phyloP scores from a whole-genome alignment of 169 alveolate genomes.

The Plasmodium vinckei region DNA sequence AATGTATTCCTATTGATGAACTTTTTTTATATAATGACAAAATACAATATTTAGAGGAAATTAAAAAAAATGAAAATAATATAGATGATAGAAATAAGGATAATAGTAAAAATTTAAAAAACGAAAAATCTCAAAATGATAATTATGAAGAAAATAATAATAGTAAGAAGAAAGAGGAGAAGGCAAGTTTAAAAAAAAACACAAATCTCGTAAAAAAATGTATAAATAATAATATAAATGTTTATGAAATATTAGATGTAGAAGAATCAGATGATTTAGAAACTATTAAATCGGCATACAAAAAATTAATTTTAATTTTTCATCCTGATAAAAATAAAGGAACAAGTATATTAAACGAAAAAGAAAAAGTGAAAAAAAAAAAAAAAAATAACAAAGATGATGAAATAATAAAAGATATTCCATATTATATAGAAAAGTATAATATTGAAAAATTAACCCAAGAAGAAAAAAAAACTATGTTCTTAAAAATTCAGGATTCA shows the following conservation, averaged over 20 bases:
- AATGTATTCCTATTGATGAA: constrained; percentile 20
- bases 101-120: constrained; percentile 3
- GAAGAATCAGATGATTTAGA: constrained; percentile 81
- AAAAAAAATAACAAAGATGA: constrained; percentile 61
- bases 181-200: constrained; percentile 34
- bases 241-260: constrained; percentile 81
- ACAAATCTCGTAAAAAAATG: constrained; percentile 79
- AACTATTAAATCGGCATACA: constrained; percentile 80
- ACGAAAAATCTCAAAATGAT: constrained; percentile 8
- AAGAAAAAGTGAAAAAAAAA: constrained; percentile 74
- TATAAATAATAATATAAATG: constrained; percentile 79
- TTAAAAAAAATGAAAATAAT: constrained; percentile 6
- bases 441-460: constrained; percentile 73
- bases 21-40: constrained; percentile 68
- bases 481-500: constrained; percentile 93
- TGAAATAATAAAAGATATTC: constrained; percentile 23
- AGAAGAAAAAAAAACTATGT: constrained; percentile 82
- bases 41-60: constrained; percentile 38
- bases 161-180: constrained; percentile 37
- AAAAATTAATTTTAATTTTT: constrained; percentile 80
- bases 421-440: constrained; percentile 79
- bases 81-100: constrained; percentile 4
- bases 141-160: constrained; percentile 6
- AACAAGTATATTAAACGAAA: constrained; percentile 32
- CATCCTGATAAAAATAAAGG: constrained; percentile 86